Conservation (phyloP, 805 yeast genomes). For the Myxozyma neglecta region DNA sequence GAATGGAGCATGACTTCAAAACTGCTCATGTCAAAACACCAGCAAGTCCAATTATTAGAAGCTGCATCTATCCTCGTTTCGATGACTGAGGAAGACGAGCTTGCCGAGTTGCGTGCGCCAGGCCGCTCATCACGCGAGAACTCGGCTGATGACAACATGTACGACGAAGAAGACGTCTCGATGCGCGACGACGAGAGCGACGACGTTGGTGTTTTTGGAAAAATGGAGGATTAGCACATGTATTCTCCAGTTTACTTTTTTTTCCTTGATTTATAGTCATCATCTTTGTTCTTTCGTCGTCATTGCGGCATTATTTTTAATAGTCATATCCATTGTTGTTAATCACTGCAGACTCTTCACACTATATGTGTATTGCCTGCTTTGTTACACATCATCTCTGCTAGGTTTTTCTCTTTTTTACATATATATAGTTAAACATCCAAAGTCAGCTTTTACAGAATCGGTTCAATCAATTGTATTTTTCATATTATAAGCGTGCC, state of each 20-base stretch:
- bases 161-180: constrained; percentile 40
- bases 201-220: constrained; percentile 41
- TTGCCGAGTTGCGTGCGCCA: constrained; percentile 18
- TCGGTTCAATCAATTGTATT: too few relatives aligned
- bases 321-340: background rate
- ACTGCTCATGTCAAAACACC: constrained; percentile 78
- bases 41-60: constrained; percentile 76
- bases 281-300: background rate
- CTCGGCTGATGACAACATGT: constrained; percentile 15
- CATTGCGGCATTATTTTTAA: background rate
- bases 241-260: background rate
- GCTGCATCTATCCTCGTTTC: constrained; percentile 68
- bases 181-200: constrained; percentile 33
- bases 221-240: constrained; percentile 40
- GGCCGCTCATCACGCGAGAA: constrained; percentile 8
- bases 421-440: too few relatives aligned
- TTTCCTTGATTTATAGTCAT: background rate
- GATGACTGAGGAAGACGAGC: constrained; percentile 53
- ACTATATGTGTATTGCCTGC: background rate
- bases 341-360: background rate
- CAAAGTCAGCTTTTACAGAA: too few relatives aligned
- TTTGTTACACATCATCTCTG: background rate
- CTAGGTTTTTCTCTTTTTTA: background rate
- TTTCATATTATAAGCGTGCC: too few relatives aligned
- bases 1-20: constrained; percentile 89